phyloP scores from a whole-genome alignment of 2,329 filamentous ascomycete species.

The Ceratocystiopsis sp. region DNA sequence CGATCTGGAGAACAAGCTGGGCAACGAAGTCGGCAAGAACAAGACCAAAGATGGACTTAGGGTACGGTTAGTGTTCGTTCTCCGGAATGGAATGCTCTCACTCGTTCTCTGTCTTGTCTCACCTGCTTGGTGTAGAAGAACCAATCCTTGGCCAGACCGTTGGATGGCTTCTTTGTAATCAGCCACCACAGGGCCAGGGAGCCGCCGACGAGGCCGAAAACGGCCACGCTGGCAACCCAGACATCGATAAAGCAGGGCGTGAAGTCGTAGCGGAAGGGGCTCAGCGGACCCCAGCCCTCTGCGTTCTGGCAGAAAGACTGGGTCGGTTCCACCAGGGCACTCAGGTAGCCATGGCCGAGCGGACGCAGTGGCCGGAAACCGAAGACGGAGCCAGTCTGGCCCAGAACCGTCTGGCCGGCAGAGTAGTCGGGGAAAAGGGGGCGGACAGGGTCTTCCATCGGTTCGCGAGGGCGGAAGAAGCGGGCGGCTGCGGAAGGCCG shows the following conservation, averaged over 20 bases:
- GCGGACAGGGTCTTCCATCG: neutral
- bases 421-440: conserved; percentile 4
- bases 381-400: conserved; percentile 42
- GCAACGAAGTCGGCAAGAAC: conserved; percentile 51
- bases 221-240: conserved; percentile 62
- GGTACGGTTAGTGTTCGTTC: neutral
- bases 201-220: conserved; percentile 64
- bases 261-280: conserved; percentile 75
- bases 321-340: conserved; percentile 26
- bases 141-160: conserved; percentile 63
- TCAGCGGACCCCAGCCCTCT: conserved; percentile 93
- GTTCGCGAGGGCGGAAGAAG: no score
- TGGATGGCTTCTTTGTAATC: conserved; percentile 46
- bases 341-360: conserved; percentile 44
- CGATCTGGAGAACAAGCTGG: conserved; percentile 62
- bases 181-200: conserved; percentile 67
- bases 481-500: no score
- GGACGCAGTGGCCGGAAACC: conserved; percentile 33
- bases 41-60: conserved; percentile 41
- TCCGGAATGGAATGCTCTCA: no score
- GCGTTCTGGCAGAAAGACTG: conserved; percentile 74
- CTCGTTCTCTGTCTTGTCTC: conserved; percentile 14
- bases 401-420: conserved; percentile 27
- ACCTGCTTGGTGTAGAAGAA: conserved; percentile 91
- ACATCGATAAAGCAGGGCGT: conserved; percentile 96